phyloP scores from a whole-genome alignment of 73 alveolate genomes.

The Stentor coeruleus region DNA sequence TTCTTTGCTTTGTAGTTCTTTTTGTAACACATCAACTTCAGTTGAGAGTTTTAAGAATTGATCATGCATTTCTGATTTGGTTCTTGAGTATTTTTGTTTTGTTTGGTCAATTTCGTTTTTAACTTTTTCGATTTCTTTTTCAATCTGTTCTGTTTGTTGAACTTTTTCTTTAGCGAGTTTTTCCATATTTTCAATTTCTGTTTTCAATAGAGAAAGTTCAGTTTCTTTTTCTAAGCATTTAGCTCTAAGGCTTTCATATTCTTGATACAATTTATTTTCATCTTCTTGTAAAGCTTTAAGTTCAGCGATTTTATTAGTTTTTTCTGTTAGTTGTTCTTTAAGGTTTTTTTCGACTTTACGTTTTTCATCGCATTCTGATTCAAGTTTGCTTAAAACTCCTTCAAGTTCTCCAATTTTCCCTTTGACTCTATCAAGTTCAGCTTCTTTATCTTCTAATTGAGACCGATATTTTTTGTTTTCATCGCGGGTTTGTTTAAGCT shows the following conservation, averaged over 20 bases:
- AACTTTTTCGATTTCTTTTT: not conserved
- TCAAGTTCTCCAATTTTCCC: not conserved
- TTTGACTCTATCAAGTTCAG: not conserved
- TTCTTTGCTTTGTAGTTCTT: not conserved
- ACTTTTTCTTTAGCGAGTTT: not conserved
- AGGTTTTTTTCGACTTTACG: conserved; percentile 1
- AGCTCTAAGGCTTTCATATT: not conserved
- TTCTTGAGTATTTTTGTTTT: not conserved
- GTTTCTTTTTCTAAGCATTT: conserved; percentile 3
- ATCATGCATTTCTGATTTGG: not conserved
- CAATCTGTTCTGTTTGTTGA: not conserved
- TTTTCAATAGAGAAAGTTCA: not conserved
- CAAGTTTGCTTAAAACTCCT: not conserved
- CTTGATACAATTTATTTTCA: not conserved
- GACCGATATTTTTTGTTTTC: not conserved
- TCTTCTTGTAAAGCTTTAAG: not conserved
- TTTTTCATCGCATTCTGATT: not conserved
- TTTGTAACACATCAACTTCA: not conserved
- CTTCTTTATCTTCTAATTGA: not conserved
- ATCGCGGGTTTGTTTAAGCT: not conserved
- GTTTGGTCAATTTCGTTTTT: not conserved
- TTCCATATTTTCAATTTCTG: conserved; percentile 13
- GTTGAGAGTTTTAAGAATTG: not conserved
- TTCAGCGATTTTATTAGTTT: not conserved
- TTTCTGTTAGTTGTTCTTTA: not conserved